phyloP scores from a whole-genome alignment of 73 alveolate genomes.

The Stentor roeselii region DNA sequence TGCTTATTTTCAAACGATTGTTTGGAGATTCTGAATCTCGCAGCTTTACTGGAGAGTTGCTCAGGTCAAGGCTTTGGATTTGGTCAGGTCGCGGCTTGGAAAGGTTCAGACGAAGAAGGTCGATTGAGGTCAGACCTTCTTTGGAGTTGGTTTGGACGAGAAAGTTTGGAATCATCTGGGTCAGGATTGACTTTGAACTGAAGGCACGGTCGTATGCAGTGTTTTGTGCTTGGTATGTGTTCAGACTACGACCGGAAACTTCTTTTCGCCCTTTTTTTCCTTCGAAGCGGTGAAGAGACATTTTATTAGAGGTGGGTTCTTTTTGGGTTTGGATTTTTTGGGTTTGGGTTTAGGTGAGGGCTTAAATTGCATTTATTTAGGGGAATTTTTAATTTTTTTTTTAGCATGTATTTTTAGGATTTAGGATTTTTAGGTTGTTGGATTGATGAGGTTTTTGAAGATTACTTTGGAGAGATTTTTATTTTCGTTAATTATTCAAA shows the following conservation, averaged over 20 bases:
- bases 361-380: too few relatives aligned
- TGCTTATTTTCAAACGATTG: constrained; percentile 8
- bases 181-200: not conserved
- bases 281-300: not conserved
- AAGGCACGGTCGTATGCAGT: not conserved
- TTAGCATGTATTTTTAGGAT: too few relatives aligned
- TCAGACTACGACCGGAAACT: not conserved
- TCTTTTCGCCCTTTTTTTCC: too few relatives aligned
- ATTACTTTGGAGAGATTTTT: too few relatives aligned
- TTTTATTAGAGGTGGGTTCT: too few relatives aligned
- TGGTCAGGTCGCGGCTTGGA: too few relatives aligned
- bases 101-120: not conserved
- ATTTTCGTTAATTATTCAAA: too few relatives aligned
- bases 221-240: not conserved
- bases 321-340: too few relatives aligned
- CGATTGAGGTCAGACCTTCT: not conserved
- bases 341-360: too few relatives aligned
- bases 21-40: not conserved
- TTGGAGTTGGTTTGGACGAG: not conserved
- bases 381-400: too few relatives aligned
- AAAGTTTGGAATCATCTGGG: not conserved
- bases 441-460: too few relatives aligned
- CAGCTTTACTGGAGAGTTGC: not conserved
- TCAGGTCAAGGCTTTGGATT: not conserved
- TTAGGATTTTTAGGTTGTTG: too few relatives aligned